Evolutionary conservation across 352 stramenopile genomes (phyloP), one percentile per base, ranked within the genome.

Genomic region (Blastocystis sp.): DNA sequence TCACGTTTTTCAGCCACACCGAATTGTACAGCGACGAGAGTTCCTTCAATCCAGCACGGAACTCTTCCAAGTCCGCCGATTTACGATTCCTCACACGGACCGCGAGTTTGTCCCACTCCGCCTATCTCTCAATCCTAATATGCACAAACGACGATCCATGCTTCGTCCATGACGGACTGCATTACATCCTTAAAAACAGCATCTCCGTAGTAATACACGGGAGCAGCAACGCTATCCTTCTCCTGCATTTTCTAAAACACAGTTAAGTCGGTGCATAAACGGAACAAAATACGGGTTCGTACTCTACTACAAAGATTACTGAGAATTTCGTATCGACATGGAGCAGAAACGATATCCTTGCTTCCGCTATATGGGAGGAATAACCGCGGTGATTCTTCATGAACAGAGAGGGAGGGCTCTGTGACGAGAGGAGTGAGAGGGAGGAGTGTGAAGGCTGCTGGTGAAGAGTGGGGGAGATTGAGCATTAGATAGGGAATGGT

Each of bases 171-270:
- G 33, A 89, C 50, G 31, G 63, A 77, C n/a, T 89, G 63, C 79
- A 89, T 89, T 2, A 89, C 79, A 50, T 89, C 79, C 31, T 89
- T 89, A 26, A 89, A 89, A 35, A 89, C 79, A 33, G 63, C 63
- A 51, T 89, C 79, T 63, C 79, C 79, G 33, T 80, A 89, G 51
- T 80, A 89, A 31, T 62, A 89, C 33, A 37, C 37, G 0, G 61
- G 60, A 85, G 74, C 70, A 24, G 45, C 60, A 55, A 9, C 24
- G 16, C 66, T 59, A 69, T 85, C 74, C 45, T 85, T 85, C 37
- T 85, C 74, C 45, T 85, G 74, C 74, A 85, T 85, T 50, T 39
- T 69, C 74, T 85, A 85, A 4, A 24, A 9, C 33, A 77, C 6
- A 1, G 63, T 71, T 71, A 71, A n/a, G 3, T 35, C 63, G 26